Conservation (phyloP, 2,329 filamentous ascomycete genomes). For the Acrocalymma vagum region DNA sequence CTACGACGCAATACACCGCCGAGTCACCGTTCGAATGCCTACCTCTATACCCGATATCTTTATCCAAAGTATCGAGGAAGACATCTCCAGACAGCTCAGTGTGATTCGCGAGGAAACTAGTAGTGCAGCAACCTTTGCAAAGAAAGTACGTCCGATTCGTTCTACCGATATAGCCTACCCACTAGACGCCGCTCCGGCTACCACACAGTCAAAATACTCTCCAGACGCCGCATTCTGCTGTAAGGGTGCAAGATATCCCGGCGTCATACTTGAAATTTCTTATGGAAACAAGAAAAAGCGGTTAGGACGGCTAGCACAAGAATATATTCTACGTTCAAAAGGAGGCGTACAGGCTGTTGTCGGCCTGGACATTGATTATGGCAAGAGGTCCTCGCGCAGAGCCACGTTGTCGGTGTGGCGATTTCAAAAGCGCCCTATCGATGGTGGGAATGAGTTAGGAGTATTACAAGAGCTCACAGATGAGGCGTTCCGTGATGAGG, state of each 20-base stretch:
- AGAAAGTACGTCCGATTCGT: constrained; percentile 15
- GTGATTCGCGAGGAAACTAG: constrained; percentile 15
- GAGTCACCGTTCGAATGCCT: constrained; percentile 22
- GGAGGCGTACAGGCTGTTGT: constrained; percentile 19
- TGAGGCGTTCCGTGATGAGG: constrained; percentile 33
- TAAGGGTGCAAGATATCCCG: constrained; percentile 18
- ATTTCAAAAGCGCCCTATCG: constrained; percentile 6
- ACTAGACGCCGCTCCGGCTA: constrained; percentile 4
- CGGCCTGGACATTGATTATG: constrained; percentile 21
- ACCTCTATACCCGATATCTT: constrained; percentile 23
- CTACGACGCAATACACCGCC: constrained; percentile 11
- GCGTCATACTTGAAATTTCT: constrained; percentile 23
- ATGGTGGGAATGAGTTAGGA: constrained; percentile 14
- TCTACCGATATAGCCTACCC: constrained; percentile 19
- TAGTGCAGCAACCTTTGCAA: constrained; percentile 15
- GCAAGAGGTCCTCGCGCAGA: constrained; percentile 17
- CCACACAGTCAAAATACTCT: constrained; percentile 17
- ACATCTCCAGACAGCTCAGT: constrained; percentile 22
- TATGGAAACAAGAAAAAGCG: constrained; percentile 22
- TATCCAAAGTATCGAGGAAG: constrained; percentile 18
- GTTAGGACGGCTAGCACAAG: constrained; percentile 21
- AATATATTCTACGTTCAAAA: constrained; percentile 28
- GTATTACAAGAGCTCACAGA: constrained; percentile 8
- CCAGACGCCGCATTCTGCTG: constrained; percentile 21
- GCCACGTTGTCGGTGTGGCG: constrained; percentile 23